Percentiles rank a stretch among this genome's conserved stretches.
These are phyloP conservation scores for Gymnopilus junonius DNA, from an alignment of 768 basidiomycete species.

Conservation along the genomic window DNA sequence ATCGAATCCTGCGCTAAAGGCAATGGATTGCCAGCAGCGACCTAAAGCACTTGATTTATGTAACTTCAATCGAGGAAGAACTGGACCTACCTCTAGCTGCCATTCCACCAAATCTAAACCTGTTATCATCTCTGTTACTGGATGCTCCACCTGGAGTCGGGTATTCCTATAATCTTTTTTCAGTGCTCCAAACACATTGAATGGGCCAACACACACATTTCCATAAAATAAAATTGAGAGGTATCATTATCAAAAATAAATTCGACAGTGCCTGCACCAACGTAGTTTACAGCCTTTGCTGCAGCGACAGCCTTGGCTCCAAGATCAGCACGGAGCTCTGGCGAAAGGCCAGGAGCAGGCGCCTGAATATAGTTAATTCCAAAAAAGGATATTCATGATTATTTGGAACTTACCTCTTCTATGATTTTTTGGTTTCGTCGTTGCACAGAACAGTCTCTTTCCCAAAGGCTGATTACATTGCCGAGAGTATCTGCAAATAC, in stretches of 20 bases:
- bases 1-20: conserved; percentile 79
- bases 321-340: conserved; percentile 79
- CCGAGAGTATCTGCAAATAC: conserved; percentile 87
- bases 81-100: conserved; percentile 74
- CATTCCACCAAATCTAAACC: conserved; percentile 94
- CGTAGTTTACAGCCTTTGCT: conserved; percentile 90
- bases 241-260: conserved; percentile 96
- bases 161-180: conserved; percentile 64
- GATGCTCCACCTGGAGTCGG: conserved; percentile 86
- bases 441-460: conserved; percentile 92
- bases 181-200: not conserved
- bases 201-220: conserved; percentile 64
- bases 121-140: conserved; percentile 95
- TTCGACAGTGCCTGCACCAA: conserved; percentile 93
- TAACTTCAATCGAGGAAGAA: not conserved
- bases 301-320: conserved; percentile 90
- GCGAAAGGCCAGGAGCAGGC: conserved; percentile 86
- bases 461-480: conserved; percentile 93
- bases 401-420: conserved; percentile 64
- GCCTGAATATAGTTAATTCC: conserved; percentile 52
- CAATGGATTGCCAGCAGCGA: conserved; percentile 87
- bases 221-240: conserved; percentile 91
- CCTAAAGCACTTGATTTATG: conserved; percentile 40
- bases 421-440: conserved; percentile 95
- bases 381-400: not conserved